Evolutionary conservation across 306 rosid genomes (phyloP).

Genomic region (Citrullus mucosospermus): DNA sequence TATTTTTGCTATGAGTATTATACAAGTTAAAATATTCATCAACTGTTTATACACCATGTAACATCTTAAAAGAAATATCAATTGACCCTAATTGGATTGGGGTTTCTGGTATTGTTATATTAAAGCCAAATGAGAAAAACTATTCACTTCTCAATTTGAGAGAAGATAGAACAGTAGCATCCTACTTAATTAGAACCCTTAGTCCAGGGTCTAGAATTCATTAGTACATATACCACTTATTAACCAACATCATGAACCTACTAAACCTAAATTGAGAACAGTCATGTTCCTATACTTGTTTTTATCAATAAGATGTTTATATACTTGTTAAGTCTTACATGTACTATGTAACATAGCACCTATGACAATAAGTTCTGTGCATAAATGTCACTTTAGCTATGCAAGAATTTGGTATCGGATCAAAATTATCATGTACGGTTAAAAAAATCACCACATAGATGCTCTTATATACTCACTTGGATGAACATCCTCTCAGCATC

Average conservation of each 20-base stretch:
- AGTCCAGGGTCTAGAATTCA: background rate
- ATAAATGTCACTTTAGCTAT: background rate
- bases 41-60: background rate
- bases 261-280: background rate
- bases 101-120: background rate
- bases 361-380: background rate
- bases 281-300: background rate
- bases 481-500: conserved; percentile 96
- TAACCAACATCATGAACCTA: background rate
- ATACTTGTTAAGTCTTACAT: background rate
- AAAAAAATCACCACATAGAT: background rate
- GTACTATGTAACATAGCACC: background rate
- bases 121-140: background rate
- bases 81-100: background rate
- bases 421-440: background rate
- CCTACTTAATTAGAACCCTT: background rate
- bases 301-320: background rate
- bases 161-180: background rate
- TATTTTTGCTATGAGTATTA: too few relatives aligned
- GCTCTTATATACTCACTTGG: conserved; percentile 55
- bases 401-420: background rate
- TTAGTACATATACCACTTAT: background rate
- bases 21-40: too few relatives aligned
- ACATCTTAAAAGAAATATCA: background rate
- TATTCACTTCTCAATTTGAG: background rate